Evolutionary conservation across 2,329 filamentous ascomycete genomes (phyloP).

Genomic region (Phialophora verrucosa): DNA sequence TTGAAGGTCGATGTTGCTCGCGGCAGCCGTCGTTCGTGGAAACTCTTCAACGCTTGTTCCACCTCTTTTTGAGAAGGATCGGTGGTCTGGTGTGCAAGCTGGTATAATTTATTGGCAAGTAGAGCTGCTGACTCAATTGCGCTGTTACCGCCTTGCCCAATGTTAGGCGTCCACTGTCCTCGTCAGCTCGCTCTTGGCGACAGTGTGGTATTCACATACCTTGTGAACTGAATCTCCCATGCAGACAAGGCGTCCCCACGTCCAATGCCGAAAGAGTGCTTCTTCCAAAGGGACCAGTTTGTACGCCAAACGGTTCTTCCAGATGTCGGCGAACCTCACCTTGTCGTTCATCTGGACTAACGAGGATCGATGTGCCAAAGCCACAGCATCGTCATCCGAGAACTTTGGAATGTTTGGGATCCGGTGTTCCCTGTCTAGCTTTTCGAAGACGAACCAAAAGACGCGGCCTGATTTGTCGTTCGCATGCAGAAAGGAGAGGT

Average conservation of each 20-base stretch:
- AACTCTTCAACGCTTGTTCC: constrained; percentile 3
- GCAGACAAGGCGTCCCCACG: constrained; percentile 38
- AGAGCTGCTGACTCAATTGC: constrained; percentile 50
- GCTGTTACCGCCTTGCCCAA: constrained; percentile 51
- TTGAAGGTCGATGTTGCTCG: constrained; percentile 2
- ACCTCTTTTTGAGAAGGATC: background rate
- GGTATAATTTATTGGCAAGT: constrained; percentile 43
- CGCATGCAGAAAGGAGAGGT: constrained; percentile 34
- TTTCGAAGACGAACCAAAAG: constrained; percentile 43
- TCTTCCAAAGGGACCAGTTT: constrained; percentile 42
- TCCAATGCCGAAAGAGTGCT: constrained; percentile 39
- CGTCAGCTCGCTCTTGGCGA: constrained; percentile 5
- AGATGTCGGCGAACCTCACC: constrained; percentile 39
- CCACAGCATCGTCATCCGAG: constrained; percentile 36
- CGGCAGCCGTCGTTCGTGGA: background rate
- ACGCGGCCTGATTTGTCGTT: constrained; percentile 38
- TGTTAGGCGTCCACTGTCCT: constrained; percentile 41
- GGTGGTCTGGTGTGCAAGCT: constrained; percentile 4
- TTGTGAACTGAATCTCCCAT: constrained; percentile 43
- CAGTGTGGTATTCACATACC: constrained; percentile 23
- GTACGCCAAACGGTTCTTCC: constrained; percentile 34
- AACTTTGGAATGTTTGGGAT: constrained; percentile 40
- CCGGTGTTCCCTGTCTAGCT: constrained; percentile 37
- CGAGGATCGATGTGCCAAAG: constrained; percentile 22
- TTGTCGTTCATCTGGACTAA: constrained; percentile 31